Evolutionary conservation across 2,329 filamentous ascomycete species (phyloP).

Genomic region (Neurospora sp.): DNA sequence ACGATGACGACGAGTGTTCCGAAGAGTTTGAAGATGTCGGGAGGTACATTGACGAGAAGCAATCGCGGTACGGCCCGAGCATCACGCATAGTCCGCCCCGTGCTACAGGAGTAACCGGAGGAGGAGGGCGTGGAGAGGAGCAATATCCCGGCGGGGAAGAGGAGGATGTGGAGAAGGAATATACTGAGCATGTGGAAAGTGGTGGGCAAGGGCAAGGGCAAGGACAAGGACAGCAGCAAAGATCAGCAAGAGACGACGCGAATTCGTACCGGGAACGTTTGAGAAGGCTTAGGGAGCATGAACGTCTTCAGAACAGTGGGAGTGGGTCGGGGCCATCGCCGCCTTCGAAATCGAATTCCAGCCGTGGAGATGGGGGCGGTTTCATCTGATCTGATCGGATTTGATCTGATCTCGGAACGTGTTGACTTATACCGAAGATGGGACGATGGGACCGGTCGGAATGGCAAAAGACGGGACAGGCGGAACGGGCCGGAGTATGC

Average conservation of each 20-base stretch:
- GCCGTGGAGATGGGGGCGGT: constrained; percentile 14
- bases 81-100: constrained; percentile 29
- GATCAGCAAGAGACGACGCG: neutral
- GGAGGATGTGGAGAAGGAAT: neutral
- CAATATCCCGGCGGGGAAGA: neutral
- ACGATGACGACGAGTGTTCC: constrained; percentile 24
- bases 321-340: constrained; percentile 6
- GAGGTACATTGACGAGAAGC: constrained; percentile 21
- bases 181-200: neutral
- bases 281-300: constrained; percentile 15
- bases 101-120: constrained; percentile 8
- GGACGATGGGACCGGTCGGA: neutral
- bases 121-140: constrained; percentile 17
- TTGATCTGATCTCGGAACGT: constrained; percentile 5
- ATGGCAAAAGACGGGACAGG: neutral
- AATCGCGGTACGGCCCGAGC: constrained; percentile 29
- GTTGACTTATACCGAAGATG: neutral
- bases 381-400: constrained; percentile 18
- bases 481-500: neutral
- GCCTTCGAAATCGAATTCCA: constrained; percentile 9
- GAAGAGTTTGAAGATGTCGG: constrained; percentile 22
- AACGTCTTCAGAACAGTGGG: constrained; percentile 3
- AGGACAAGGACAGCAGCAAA: neutral
- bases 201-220: neutral
- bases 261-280: constrained; percentile 14